Percentiles rank a stretch among this genome's conserved stretches.
These are phyloP conservation scores for Arabis hirsuta DNA, from an alignment of 345 rosid species.

Conservation along the genomic window DNA sequence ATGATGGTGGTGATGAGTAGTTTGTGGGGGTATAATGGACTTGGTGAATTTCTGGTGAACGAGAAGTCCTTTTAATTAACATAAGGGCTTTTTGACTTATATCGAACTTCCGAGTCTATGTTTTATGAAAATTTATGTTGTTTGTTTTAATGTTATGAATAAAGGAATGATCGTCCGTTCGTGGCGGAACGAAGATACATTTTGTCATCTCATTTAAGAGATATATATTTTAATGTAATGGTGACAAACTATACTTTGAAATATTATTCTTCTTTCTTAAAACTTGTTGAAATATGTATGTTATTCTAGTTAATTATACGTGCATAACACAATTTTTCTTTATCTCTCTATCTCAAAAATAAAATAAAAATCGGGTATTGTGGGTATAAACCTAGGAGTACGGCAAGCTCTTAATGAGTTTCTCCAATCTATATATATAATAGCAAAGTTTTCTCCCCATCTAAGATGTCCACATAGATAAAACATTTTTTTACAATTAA, in stretches of 20 bases:
- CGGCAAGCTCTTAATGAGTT: too few species aligned
- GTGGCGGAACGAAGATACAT: background rate
- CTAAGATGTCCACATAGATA: too few species aligned
- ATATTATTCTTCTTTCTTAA: background rate
- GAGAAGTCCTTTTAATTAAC: background rate
- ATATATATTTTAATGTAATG: background rate
- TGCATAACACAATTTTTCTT: too few species aligned
- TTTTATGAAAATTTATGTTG: background rate
- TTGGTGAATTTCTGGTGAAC: background rate
- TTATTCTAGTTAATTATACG: too few species aligned
- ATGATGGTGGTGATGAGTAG: constrained; percentile 12
- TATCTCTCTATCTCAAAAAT: too few species aligned
- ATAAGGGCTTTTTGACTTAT: background rate
- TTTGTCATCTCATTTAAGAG: background rate
- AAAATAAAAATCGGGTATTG: too few species aligned
- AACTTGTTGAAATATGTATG: background rate
- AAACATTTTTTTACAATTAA: too few species aligned
- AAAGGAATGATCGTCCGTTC: background rate
- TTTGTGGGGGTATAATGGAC: background rate
- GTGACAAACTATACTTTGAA: background rate
- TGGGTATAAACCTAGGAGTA: too few species aligned
- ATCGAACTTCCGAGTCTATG: background rate
- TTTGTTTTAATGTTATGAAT: constrained; percentile 11
- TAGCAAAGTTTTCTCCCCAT: too few species aligned
- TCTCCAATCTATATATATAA: too few species aligned